Evolutionary conservation across 202 grass and related monocot genomes (phyloP), one percentile per base, ranked within the genome.

Genomic region (Hordeum pubiflorum): DNA sequence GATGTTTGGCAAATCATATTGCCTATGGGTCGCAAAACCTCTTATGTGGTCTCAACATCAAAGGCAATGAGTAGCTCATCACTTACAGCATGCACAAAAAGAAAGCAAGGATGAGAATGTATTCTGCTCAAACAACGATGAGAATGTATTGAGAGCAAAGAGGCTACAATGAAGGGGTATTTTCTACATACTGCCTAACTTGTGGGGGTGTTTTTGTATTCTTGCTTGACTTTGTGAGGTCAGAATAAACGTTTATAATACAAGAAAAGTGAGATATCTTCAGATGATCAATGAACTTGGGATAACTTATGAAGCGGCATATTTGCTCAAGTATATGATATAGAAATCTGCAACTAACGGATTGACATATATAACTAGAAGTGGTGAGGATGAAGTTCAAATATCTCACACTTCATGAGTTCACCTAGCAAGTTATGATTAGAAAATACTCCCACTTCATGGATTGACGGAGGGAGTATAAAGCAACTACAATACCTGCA

Each of bases 401-500:
- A 66, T 23, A 72, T 17, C 6, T 3, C 40, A 54, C n/a, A 50
- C 52, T 40, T 79, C 68, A 70, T 23, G 12, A 31, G 52, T 69
- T 79, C 68, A 63, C 33, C 6, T 61, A 76, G 63, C 39, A 74
- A 26, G 22, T 58, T 58, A 38, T 77, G 12, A 61, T 34, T 63
- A 71, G 21, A 62, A 65, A 69, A 61, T 32, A n/a, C n/a, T n/a
- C n/a, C n/a, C n/a, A n/a, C n/a, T n/a, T n/a, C n/a, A n/a, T n/a
- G n/a, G n/a, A n/a, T n/a, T n/a, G n/a, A n/a, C n/a, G n/a, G n/a
- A n/a, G n/a, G n/a, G n/a, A n/a, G n/a, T n/a, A 36, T 50, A 10
- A 65, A 82, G 17, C 27, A 43, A 77, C 29, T 50, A 46, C 41
- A 39, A 55, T 90, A 94, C 94, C 94, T 97, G 94, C 80, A 97